Evolutionary conservation across 306 rosid genomes (phyloP), one percentile per base, ranked within the genome.

Genomic region (Glycyrrhiza uralensis): DNA sequence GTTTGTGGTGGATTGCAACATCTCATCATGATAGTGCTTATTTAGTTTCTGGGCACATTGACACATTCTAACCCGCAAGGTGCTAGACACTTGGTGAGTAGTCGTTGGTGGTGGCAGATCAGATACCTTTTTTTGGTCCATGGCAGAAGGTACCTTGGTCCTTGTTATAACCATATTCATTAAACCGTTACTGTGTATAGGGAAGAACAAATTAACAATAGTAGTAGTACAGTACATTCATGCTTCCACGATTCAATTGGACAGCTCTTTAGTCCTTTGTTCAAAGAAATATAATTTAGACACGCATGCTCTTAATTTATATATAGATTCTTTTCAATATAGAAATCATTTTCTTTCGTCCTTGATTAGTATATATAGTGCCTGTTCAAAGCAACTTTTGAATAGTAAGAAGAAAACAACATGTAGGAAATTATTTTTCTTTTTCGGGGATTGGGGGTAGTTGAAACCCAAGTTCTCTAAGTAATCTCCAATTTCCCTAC

Each of bases 331-430:
- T 50, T 47, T 63, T 51, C 63, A 62, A 74, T 49, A 24, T 33
- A 45, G 13, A 24, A 35, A 60, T 58, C 63, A 22, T 49, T 33
- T 19, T 44, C 20, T 62, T 74, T 54, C 54, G 55, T 70, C 66
- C 64, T 24, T 70, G 29, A 70, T 69, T 70, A 38, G n/a, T 54
- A 33, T 54, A 12, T 26, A 14, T 30, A 29, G 57, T 65, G 5
- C 14, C 52, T 46, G 23, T 58, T 19, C 77, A 58, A 56, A 38
- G 50, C 55, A 55, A 5, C 29, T 12, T 42, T 36, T 33, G 28
- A 52, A 54, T 52, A 14, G 6, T 28, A 57, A 22, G 38, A 45
- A 39, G 46, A 58, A 26, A 46, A 32, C 32, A 55, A 10, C 22
- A 26, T 24, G 42, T 32, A 44, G 45, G 11, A 35, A 46, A 3